phyloP scores from a whole-genome alignment of 352 stramenopile species.

The Pythium insidiosum region DNA sequence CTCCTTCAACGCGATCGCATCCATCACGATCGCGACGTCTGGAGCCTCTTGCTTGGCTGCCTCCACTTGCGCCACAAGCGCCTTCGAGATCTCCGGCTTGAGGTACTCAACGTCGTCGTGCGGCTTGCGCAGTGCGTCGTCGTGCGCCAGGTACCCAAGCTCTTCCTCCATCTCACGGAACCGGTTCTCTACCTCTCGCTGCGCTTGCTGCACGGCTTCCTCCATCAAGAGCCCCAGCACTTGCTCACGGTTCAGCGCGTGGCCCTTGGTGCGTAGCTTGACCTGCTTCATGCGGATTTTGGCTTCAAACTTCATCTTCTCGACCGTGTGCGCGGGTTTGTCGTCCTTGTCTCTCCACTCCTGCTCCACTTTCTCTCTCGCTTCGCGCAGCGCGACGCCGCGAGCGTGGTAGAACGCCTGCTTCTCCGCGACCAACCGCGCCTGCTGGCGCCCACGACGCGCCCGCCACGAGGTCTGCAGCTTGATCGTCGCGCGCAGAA shows the following conservation, averaged over 20 bases:
- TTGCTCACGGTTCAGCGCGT: conserved; percentile 67
- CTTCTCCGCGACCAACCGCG: conserved; percentile 67
- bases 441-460: conserved; percentile 59
- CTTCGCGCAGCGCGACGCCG: conserved; percentile 63
- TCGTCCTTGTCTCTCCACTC: conserved; percentile 75
- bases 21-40: conserved; percentile 32
- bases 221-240: conserved; percentile 77
- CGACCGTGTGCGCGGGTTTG: conserved; percentile 60
- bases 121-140: conserved; percentile 25
- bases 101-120: conserved; percentile 50
- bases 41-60: conserved; percentile 47
- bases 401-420: conserved; percentile 88
- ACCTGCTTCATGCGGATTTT: conserved; percentile 91
- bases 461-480: conserved; percentile 82
- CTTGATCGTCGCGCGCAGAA: conserved; percentile 55
- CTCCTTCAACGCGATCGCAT: conserved; percentile 51
- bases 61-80: conserved; percentile 40
- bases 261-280: conserved; percentile 83
- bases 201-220: conserved; percentile 68
- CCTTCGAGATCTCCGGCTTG: conserved; percentile 56
- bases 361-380: conserved; percentile 35
- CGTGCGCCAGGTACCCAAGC: conserved; percentile 55
- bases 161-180: conserved; percentile 86
- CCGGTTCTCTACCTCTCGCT: conserved; percentile 76
- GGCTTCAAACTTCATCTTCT: conserved; percentile 92